Conservation (phyloP, 169 alveolate species). For the Cystoisospora suis region DNA sequence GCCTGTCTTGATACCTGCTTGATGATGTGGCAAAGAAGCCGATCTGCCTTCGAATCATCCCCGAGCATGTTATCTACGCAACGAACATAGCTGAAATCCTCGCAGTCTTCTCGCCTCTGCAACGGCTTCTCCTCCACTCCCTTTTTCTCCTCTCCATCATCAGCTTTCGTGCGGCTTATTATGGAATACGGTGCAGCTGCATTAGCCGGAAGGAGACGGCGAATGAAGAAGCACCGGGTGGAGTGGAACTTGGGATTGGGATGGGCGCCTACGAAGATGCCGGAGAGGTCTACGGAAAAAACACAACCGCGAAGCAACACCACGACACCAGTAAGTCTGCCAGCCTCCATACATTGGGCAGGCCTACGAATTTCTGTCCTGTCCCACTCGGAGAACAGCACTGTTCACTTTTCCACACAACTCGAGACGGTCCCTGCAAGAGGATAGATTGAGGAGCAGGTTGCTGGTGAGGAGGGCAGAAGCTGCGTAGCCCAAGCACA, state of each 20-base stretch:
- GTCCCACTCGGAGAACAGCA: no score
- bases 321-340: background rate
- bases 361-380: no score
- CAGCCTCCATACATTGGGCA: no score
- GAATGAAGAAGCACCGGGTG: conserved; percentile 38
- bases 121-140: background rate
- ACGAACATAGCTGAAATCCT: conserved; percentile 56
- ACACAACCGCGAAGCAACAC: background rate
- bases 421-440: no score
- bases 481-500: no score
- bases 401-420: no score
- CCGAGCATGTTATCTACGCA: conserved; percentile 36
- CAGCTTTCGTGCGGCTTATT: background rate
- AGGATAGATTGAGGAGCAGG: no score
- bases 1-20: conserved; percentile 23
- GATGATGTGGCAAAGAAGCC: background rate
- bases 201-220: background rate
- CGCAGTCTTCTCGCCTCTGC: conserved; percentile 1
- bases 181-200: background rate
- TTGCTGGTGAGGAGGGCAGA: no score
- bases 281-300: background rate
- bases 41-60: conserved; percentile 8
- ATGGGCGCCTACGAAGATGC: conserved; percentile 32
- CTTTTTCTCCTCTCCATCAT: background rate
- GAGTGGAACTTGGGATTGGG: conserved; percentile 42